Percentiles rank a stretch among this genome's conserved stretches.
These are phyloP conservation scores for Lepidium aucheri DNA, from an alignment of 345 rosid species.

Conservation along the genomic window DNA sequence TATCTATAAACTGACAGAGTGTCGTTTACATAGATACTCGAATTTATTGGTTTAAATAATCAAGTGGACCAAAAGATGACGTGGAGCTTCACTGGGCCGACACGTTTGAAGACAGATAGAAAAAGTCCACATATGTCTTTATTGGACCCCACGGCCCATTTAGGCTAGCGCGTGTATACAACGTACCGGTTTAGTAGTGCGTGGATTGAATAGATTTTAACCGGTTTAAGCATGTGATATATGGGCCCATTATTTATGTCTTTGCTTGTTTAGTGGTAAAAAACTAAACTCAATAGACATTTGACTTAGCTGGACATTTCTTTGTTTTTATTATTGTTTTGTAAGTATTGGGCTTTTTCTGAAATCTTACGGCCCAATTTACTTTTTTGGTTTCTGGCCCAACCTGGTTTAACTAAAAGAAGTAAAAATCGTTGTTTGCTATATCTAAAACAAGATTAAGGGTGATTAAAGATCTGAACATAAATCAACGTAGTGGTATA, in stretches of 20 bases:
- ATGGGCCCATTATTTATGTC: constrained; percentile 11
- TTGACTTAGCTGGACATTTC: neutral
- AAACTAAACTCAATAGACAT: neutral
- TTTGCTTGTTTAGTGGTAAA: neutral
- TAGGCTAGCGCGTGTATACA: neutral
- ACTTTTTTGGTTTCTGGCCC: neutral
- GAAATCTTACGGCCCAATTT: neutral
- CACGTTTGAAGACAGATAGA: constrained; percentile 19
- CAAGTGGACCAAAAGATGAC: constrained; percentile 1
- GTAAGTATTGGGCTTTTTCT: neutral
- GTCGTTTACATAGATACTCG: neutral
- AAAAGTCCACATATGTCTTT: neutral
- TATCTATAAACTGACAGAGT: neutral
- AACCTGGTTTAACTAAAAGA: too few relatives aligned
- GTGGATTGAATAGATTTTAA: neutral
- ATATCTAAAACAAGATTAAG: neutral
- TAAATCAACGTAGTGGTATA: neutral
- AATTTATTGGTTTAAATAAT: neutral
- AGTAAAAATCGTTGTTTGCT: too few relatives aligned
- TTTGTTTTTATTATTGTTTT: neutral
- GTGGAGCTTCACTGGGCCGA: constrained; percentile 12
- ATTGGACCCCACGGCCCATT: neutral
- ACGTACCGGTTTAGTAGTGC: neutral
- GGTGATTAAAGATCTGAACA: constrained; percentile 1
- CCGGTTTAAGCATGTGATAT: constrained; percentile 1